Conservation (phyloP, 441 rosid species). For the Jatropha multifida region DNA sequence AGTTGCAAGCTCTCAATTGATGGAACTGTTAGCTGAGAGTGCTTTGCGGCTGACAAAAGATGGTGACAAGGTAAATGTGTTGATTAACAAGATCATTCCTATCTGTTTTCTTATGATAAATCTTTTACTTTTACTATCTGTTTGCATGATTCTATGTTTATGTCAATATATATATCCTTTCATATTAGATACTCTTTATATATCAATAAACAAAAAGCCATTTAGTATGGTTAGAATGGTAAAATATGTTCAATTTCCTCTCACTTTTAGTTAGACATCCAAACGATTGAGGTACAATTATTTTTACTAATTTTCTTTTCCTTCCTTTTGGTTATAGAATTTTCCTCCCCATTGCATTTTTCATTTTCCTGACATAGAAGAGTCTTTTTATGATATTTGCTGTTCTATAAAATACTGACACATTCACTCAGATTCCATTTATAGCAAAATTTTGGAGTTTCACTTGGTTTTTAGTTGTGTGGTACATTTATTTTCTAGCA, state of each 20-base stretch:
- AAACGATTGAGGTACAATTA: neutral
- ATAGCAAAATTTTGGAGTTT: slow-evolving; percentile 6
- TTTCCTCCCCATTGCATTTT: neutral
- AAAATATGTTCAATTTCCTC: neutral
- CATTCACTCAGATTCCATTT: neutral
- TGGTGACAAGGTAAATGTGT: slow-evolving; percentile 79
- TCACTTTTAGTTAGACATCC: neutral
- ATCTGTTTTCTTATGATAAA: neutral
- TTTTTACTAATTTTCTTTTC: neutral
- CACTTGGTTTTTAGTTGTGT: neutral
- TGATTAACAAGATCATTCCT: slow-evolving; percentile 6
- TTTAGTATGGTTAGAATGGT: too few relatives aligned
- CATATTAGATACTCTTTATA: neutral
- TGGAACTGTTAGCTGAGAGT: slow-evolving; percentile 57
- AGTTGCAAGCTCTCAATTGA: slow-evolving; percentile 34
- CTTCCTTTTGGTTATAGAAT: neutral
- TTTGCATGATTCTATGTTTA: neutral
- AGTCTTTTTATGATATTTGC: neutral
- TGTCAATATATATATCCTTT: neutral
- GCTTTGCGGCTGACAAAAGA: slow-evolving; percentile 79
- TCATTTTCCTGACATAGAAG: neutral
- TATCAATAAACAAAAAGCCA: too few relatives aligned
- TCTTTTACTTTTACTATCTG: neutral
- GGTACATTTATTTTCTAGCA: neutral
- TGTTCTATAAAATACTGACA: neutral